phyloP scores from a whole-genome alignment of 2,329 filamentous ascomycete genomes.

The Sclerotinia trifoliorum region DNA sequence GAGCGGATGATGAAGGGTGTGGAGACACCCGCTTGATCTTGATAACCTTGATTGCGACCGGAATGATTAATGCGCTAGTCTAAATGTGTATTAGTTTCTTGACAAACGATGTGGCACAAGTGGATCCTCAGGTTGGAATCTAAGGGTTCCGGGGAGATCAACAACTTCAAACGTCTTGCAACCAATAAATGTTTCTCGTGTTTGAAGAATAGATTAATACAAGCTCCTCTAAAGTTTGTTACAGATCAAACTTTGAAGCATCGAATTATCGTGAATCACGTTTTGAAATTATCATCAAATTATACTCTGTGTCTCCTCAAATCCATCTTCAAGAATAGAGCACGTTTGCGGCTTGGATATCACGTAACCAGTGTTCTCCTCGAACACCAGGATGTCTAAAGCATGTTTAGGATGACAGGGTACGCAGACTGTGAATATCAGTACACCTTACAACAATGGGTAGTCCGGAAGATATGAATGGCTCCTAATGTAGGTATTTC shows the following conservation, averaged over 20 bases:
- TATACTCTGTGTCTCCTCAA: not conserved
- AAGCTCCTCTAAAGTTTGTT: not conserved
- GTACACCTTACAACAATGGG: not conserved
- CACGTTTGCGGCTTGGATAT: slow-evolving; percentile 16
- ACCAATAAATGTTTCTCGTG: slow-evolving; percentile 13
- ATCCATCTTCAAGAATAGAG: slow-evolving; percentile 14
- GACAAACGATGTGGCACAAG: not conserved
- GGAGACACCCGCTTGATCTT: slow-evolving; percentile 1
- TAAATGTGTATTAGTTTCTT: not conserved
- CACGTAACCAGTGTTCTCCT: slow-evolving; percentile 7
- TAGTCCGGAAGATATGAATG: not conserved
- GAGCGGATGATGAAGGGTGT: slow-evolving; percentile 2
- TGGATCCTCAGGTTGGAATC: not conserved
- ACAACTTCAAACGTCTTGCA: not conserved
- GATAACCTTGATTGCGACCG: slow-evolving; percentile 20
- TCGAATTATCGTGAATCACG: not conserved
- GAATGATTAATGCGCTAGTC: slow-evolving; percentile 1
- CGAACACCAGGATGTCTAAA: not conserved
- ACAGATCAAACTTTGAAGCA: not conserved
- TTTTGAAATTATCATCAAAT: not conserved
- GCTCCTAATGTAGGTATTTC: not conserved
- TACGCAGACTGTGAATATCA: not conserved
- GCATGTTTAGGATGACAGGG: not conserved
- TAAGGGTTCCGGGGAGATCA: slow-evolving; percentile 8
- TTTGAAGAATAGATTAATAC: not conserved